Evolutionary conservation across 768 basidiomycete species (phyloP).

Genomic region (Lactarius vividus): DNA sequence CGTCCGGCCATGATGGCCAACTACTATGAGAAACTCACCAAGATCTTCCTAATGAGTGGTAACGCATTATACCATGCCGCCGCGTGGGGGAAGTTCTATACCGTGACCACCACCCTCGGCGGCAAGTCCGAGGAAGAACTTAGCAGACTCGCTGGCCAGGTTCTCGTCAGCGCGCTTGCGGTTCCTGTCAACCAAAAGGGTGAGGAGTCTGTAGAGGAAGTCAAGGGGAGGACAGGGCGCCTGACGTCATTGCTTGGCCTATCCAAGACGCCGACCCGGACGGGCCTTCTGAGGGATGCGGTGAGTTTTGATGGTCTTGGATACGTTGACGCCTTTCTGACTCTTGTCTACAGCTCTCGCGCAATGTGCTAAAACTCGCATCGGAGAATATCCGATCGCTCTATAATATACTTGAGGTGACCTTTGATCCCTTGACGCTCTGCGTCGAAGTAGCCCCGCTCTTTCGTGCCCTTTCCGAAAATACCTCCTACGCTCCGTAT

Average conservation of each 20-base stretch:
- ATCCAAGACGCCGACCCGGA: constrained; percentile 77
- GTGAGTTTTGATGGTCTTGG: constrained; percentile 43
- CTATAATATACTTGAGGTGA: constrained; percentile 86
- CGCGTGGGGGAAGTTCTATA: constrained; percentile 87
- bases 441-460: constrained; percentile 77
- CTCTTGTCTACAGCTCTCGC: constrained; percentile 55
- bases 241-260: constrained; percentile 85
- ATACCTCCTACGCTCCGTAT: constrained; percentile 72
- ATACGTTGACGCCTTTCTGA: constrained; percentile 1
- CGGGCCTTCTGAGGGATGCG: constrained; percentile 84
- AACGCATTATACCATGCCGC: constrained; percentile 96
- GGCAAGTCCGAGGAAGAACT: constrained; percentile 77
- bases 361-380: constrained; percentile 78
- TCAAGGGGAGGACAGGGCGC: constrained; percentile 67
- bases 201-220: constrained; percentile 47
- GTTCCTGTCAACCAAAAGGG: constrained; percentile 77
- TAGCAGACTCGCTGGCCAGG: constrained; percentile 81
- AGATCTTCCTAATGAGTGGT: constrained; percentile 93
- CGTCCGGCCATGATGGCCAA: constrained; percentile 97
- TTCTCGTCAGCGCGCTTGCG: constrained; percentile 87
- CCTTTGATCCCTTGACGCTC: constrained; percentile 89
- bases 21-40: constrained; percentile 97
- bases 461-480: constrained; percentile 54
- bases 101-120: constrained; percentile 66
- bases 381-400: constrained; percentile 71